Percentiles rank a stretch among this genome's conserved stretches.
Conservation (phyloP, 768 basidiomycete genomes). For the Mycena chlorophos region DNA sequence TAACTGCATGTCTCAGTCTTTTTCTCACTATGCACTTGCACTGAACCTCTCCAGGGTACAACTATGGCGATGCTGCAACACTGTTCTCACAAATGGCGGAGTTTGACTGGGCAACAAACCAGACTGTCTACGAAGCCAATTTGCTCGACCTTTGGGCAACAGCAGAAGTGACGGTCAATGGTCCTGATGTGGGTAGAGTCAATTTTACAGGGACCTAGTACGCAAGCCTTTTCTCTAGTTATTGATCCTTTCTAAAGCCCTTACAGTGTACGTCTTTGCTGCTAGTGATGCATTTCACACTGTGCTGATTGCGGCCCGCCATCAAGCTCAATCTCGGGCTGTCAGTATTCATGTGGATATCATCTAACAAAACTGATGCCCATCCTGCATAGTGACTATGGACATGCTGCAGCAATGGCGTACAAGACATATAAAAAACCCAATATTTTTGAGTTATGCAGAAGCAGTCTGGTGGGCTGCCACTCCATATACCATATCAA, state of each 20-base stretch:
- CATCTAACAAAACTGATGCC: neutral
- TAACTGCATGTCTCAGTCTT: neutral
- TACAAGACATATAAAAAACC: constrained; percentile 5
- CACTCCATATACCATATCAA: neutral
- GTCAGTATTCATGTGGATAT: neutral
- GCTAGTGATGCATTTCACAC: too few species aligned
- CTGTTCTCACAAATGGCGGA: neutral
- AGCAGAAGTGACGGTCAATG: neutral
- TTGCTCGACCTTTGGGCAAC: neutral
- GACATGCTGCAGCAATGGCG: neutral
- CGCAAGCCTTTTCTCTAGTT: too few species aligned
- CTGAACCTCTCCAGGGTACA: neutral
- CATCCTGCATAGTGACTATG: neutral
- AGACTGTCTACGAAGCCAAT: neutral
- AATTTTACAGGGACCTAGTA: neutral
- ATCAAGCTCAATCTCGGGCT: neutral
- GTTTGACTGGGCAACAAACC: neutral
- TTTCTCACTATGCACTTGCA: neutral
- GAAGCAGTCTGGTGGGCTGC: constrained; percentile 1
- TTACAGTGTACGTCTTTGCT: too few species aligned
- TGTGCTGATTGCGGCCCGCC: too few species aligned
- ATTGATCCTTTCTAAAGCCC: too few species aligned
- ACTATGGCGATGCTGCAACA: neutral
- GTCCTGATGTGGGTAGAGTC: too few species aligned
- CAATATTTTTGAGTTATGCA: neutral